phyloP scores from a whole-genome alignment of 2,329 filamentous ascomycete genomes.

The Neopestalotiopsis rosae region DNA sequence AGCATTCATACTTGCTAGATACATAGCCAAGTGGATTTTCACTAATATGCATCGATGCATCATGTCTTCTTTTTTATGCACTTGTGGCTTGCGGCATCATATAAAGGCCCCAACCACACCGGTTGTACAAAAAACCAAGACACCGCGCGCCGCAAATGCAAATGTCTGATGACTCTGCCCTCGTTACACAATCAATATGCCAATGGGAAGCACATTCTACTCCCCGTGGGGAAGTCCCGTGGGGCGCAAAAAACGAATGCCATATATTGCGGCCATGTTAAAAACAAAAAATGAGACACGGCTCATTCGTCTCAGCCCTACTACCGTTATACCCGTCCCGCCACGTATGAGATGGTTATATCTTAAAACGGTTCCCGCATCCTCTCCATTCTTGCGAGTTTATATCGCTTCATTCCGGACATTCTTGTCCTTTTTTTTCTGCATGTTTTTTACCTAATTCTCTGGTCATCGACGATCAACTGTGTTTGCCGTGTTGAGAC shows the following conservation, averaged over 20 bases:
- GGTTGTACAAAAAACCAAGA: background rate
- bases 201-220: background rate
- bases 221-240: background rate
- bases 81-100: background rate
- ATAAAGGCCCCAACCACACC: background rate
- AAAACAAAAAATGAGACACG: background rate
- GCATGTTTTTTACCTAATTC: no score
- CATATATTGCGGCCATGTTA: background rate
- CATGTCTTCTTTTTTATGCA: background rate
- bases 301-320: no score
- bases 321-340: no score
- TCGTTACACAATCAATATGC: background rate
- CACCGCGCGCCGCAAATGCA: no score
- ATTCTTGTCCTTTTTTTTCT: no score
- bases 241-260: background rate
- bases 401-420: no score
- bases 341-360: no score
- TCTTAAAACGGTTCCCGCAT: no score
- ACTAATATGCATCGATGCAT: background rate
- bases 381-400: no score
- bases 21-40: background rate
- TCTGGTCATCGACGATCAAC: no score
- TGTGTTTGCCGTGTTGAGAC: no score
- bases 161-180: no score
- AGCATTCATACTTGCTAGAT: background rate